Conservation (phyloP, 2,329 filamentous ascomycete genomes). For the Alternaria hordeiaustralica region DNA sequence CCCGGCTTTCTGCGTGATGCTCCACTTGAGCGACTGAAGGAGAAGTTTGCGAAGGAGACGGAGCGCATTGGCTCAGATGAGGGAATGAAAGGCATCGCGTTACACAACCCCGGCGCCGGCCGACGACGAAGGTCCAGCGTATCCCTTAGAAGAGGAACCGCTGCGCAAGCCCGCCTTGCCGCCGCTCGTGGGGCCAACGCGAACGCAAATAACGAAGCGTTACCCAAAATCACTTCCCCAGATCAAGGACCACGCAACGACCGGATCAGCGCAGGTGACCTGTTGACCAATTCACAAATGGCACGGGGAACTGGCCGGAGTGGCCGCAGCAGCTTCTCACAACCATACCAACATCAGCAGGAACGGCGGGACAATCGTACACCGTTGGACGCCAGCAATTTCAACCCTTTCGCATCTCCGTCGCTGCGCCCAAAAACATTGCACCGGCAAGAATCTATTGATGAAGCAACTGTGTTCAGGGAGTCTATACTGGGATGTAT, state of each 20-base stretch:
- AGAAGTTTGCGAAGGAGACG: slow-evolving; percentile 86
- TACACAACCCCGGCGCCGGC: slow-evolving; percentile 78
- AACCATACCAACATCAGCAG: slow-evolving; percentile 56
- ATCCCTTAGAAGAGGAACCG: slow-evolving; percentile 76
- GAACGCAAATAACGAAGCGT: slow-evolving; percentile 27
- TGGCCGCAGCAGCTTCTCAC: slow-evolving; percentile 54
- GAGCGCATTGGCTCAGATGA: slow-evolving; percentile 84
- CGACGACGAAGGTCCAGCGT: slow-evolving; percentile 74
- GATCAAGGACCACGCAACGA: slow-evolving; percentile 38
- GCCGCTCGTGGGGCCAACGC: slow-evolving; percentile 53
- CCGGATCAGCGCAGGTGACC: slow-evolving; percentile 65
- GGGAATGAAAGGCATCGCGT: slow-evolving; percentile 87
- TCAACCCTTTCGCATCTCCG: slow-evolving; percentile 50
- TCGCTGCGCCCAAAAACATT: slow-evolving; percentile 49
- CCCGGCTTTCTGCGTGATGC: slow-evolving; percentile 88
- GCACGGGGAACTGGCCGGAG: slow-evolving; percentile 65
- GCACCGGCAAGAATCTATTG: slow-evolving; percentile 79
- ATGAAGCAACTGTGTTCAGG: slow-evolving; percentile 88
- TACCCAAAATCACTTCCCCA: slow-evolving; percentile 31
- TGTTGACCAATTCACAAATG: slow-evolving; percentile 78
- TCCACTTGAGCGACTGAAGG: slow-evolving; percentile 82
- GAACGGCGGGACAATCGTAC: slow-evolving; percentile 51
- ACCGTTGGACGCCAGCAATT: slow-evolving; percentile 54
- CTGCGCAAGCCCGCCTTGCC: slow-evolving; percentile 68
- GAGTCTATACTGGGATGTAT: slow-evolving; percentile 93